phyloP scores from a whole-genome alignment of 371 early-diverging fungal genomes.

The Mucor irregularis region DNA sequence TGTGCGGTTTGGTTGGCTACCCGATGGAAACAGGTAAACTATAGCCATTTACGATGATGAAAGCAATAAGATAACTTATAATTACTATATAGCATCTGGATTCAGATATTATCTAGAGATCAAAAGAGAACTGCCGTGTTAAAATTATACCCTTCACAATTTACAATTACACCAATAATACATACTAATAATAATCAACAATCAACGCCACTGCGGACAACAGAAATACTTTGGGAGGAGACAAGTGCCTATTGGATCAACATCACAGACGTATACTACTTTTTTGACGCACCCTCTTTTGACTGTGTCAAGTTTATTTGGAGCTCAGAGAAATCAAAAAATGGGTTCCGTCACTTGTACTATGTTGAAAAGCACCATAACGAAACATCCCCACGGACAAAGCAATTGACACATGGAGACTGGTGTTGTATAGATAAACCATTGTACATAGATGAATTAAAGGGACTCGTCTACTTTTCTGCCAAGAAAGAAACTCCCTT shows the following conservation, averaged over 20 bases:
- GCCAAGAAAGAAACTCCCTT: slow-evolving; percentile 68
- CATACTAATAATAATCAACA: slow-evolving; percentile 5
- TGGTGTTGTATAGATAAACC: slow-evolving; percentile 66
- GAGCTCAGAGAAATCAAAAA: slow-evolving; percentile 61
- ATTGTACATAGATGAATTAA: slow-evolving; percentile 61
- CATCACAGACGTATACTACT: slow-evolving; percentile 58
- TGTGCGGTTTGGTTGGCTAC: slow-evolving; percentile 76
- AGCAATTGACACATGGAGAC: slow-evolving; percentile 45
- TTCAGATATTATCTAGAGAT: slow-evolving; percentile 66
- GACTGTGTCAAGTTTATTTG: slow-evolving; percentile 46
- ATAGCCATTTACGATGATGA: no score
- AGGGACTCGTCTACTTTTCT: slow-evolving; percentile 67
- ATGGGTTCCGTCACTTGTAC: slow-evolving; percentile 73
- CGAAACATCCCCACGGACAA: slow-evolving; percentile 12
- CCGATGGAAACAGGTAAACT: slow-evolving; percentile 57
- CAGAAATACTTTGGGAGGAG: slow-evolving; percentile 64
- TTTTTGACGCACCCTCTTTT: slow-evolving; percentile 27
- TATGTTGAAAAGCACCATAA: slow-evolving; percentile 31
- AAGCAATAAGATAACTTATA: not conserved
- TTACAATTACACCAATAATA: not conserved
- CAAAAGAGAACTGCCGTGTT: slow-evolving; percentile 56
- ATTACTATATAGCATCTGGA: slow-evolving; percentile 56
- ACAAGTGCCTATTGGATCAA: slow-evolving; percentile 65
- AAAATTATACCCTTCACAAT: slow-evolving; percentile 37
- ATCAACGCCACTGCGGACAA: not conserved